phyloP scores from a whole-genome alignment of 2,329 filamentous ascomycete genomes.

The Macrophomina pseudophaseolina region DNA sequence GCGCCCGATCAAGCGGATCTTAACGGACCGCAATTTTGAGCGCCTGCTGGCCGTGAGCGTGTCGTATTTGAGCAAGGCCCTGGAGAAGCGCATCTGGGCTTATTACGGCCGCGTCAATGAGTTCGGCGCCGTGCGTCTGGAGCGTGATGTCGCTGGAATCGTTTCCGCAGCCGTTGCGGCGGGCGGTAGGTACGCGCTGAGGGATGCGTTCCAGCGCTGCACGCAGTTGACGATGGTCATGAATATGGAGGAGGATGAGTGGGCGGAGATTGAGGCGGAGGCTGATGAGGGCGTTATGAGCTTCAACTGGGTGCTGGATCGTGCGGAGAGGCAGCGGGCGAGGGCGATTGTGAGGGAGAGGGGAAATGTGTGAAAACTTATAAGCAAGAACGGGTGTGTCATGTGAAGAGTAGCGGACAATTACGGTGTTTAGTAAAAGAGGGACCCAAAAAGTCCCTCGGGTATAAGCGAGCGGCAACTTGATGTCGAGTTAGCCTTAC shows the following conservation, averaged over 20 bases:
- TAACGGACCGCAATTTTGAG: slow-evolving; percentile 78
- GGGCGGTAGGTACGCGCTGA: slow-evolving; percentile 74
- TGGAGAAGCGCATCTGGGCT: slow-evolving; percentile 87
- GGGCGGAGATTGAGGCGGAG: slow-evolving; percentile 71
- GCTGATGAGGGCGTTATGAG: slow-evolving; percentile 56
- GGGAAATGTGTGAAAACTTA: neutral
- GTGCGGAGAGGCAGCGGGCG: slow-evolving; percentile 75
- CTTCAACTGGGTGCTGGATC: slow-evolving; percentile 72
- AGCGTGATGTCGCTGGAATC: slow-evolving; percentile 81
- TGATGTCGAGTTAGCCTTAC: neutral
- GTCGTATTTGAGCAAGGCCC: slow-evolving; percentile 72
- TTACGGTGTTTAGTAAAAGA: too few species aligned
- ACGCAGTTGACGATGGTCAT: slow-evolving; percentile 83
- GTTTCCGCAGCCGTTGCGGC: slow-evolving; percentile 66
- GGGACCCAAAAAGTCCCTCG: too few species aligned
- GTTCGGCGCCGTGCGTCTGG: slow-evolving; percentile 80
- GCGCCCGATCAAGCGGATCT: slow-evolving; percentile 80
- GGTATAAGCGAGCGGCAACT: too few species aligned
- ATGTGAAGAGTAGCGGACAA: too few species aligned
- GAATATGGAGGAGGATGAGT: slow-evolving; percentile 96
- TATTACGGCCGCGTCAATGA: slow-evolving; percentile 80
- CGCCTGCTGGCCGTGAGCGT: slow-evolving; percentile 77
- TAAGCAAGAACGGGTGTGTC: too few species aligned
- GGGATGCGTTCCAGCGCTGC: slow-evolving; percentile 77
- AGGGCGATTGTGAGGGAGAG: slow-evolving; percentile 66